Evolutionary conservation across 305 asterid species (phyloP), one percentile per base, ranked within the genome.

Genomic region (Ajuga reptans): DNA sequence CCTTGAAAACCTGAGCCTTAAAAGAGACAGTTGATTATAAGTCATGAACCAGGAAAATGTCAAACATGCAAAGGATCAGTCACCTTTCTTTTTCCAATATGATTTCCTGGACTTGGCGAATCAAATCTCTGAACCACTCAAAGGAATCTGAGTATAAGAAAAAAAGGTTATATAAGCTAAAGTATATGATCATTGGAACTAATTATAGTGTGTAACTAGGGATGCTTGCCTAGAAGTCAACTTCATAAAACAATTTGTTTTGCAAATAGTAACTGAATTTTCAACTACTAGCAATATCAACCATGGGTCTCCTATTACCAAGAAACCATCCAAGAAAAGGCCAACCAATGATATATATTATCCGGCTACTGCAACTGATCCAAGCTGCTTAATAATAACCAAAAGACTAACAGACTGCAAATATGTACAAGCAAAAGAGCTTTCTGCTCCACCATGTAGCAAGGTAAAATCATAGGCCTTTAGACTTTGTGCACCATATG

Each of bases 101-200:
- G 41, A 55, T 29, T 9, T 49, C 70, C 58, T 46, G 8, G 16
- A 31, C 17, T 31, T 18, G 34, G n/a, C n/a, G n/a, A 65, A 65
- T 29, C 47, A 31, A 65, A 36, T 46, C 57, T 46, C 27, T 6
- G 46, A 9, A 52, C 12, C 16, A 36, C 61, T 17, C 24, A 50
- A 33, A 52, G 0, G 14, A 34, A 12, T 66, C 12, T 16, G 34
- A 36, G 3, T 17, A 36, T n/a, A 37, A 9, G 21, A 4, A 65
- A 14, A 65, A 14, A 12, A 9, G 63, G 9, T 24, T 18, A 51
- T 11, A 15, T 17, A 18, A 51, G 41, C 41, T 50, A 33, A 50
- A 51, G 14, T 17, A 16, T n/a, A n/a, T n/a, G n/a, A n/a, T n/a
- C n/a, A n/a, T 11, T 66, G 8, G 72, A 66, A 52, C 64, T 66